phyloP scores from a whole-genome alignment of 345 rosid species.

The Eucalyptus pumila region DNA sequence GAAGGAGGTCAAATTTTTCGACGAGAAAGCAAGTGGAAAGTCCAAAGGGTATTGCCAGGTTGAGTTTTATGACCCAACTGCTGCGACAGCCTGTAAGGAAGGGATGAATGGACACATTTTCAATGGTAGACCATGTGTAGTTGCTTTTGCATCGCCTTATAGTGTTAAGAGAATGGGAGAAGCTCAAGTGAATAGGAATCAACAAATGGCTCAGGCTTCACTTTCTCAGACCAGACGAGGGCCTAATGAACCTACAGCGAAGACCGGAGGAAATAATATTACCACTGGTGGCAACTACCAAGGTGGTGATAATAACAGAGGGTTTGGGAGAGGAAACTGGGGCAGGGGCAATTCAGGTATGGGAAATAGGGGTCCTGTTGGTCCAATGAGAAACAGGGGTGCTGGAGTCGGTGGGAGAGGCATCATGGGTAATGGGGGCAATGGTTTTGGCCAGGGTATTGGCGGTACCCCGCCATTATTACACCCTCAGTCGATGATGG shows the following conservation, averaged over 20 bases:
- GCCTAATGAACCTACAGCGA: constrained; percentile 33
- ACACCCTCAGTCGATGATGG: constrained; percentile 76
- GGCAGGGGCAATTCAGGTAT: constrained; percentile 54
- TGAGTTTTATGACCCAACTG: constrained; percentile 60
- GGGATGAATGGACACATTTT: constrained; percentile 65
- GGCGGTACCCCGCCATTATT: constrained; percentile 51
- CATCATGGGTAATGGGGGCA: constrained; percentile 59
- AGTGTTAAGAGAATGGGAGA: constrained; percentile 65
- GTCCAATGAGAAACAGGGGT: constrained; percentile 62
- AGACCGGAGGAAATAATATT: constrained; percentile 20
- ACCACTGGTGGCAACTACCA: constrained; percentile 53
- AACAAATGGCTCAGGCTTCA: constrained; percentile 30
- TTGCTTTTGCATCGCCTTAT: constrained; percentile 66
- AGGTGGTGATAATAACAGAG: constrained; percentile 57
- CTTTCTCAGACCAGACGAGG: constrained; percentile 39
- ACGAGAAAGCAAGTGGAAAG: constrained; percentile 86
- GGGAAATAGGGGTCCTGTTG: constrained; percentile 63
- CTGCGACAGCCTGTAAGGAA: constrained; percentile 67
- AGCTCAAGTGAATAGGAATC: constrained; percentile 50
- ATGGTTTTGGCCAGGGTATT: constrained; percentile 60
- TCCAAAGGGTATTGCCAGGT: constrained; percentile 86
- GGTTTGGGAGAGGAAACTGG: constrained; percentile 57
- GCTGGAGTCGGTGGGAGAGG: constrained; percentile 60
- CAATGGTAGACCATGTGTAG: constrained; percentile 74
- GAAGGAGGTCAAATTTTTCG: constrained; percentile 77